Evolutionary conservation across 371 early-diverging fungal species (phyloP).

Genomic region (Mortierella sp.): DNA sequence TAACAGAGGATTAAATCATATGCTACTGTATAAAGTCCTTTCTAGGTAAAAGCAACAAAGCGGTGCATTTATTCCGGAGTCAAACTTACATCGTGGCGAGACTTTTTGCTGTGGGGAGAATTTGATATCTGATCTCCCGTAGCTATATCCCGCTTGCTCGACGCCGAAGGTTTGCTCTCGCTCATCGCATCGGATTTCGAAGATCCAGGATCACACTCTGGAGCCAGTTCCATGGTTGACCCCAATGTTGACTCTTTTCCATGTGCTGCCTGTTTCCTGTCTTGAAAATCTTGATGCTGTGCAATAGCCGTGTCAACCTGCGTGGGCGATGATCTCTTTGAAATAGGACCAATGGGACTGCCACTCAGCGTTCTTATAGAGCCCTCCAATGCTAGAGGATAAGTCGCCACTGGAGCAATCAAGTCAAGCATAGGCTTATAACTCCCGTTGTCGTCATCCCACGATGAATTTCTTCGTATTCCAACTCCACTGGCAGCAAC

Average conservation of each 20-base stretch:
- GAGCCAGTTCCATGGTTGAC: not conserved
- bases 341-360: not conserved
- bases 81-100: slow-evolving; percentile 15
- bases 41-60: not conserved
- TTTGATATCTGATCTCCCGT: not conserved
- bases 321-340: not conserved
- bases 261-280: slow-evolving; percentile 2
- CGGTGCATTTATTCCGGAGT: not conserved
- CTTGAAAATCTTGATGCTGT: not conserved
- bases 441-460: slow-evolving; percentile 1
- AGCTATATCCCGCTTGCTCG: not conserved
- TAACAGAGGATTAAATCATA: not conserved
- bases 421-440: not conserved
- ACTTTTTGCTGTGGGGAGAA: not conserved
- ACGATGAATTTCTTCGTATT: not conserved
- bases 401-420: not conserved
- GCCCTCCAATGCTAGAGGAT: not conserved
- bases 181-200: not conserved
- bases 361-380: not conserved
- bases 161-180: not conserved
- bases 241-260: slow-evolving; percentile 9
- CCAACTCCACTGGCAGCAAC: not conserved
- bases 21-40: not conserved
- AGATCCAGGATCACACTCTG: not conserved
- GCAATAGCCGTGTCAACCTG: not conserved